These are phyloP conservation scores for Dicorynia guianensis DNA, from an alignment of 306 rosid species.

Conservation along the genomic window DNA sequence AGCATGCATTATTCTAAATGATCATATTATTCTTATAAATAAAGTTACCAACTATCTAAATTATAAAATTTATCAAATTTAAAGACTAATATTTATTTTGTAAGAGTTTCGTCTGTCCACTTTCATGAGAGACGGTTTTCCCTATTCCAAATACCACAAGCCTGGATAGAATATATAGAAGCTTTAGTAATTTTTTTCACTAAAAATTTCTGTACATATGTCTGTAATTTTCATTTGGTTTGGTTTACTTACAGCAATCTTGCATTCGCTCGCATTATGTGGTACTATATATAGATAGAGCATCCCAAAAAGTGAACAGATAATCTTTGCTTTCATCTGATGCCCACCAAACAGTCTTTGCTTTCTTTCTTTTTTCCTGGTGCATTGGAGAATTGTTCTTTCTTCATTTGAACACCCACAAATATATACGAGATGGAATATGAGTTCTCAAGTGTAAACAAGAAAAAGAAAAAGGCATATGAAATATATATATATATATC, in stretches of 20 bases:
- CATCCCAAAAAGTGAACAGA: conserved; percentile 24
- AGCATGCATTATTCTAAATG: no score
- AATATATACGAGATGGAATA: conserved; percentile 10
- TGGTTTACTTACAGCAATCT: neutral
- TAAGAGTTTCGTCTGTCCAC: no score
- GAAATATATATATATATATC: conserved; percentile 10
- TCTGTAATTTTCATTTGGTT: no score
- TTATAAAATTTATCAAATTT: no score
- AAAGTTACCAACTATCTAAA: no score
- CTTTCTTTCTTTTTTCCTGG: neutral
- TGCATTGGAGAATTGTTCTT: conserved; percentile 26
- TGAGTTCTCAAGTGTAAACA: neutral
- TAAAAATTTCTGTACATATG: neutral
- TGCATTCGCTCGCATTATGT: neutral
- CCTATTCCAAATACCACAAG: conserved; percentile 13
- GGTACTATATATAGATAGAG: neutral
- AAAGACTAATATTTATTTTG: no score
- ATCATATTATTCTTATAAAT: no score
- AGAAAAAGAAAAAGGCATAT: neutral
- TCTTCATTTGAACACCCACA: conserved; percentile 27
- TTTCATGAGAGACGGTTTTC: no score
- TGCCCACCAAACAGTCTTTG: conserved; percentile 23
- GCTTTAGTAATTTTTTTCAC: neutral
- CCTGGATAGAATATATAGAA: neutral
- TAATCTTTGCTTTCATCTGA: conserved; percentile 21